Conservation (phyloP, 805 yeast species). For the Cyberlindnera lachancei region DNA sequence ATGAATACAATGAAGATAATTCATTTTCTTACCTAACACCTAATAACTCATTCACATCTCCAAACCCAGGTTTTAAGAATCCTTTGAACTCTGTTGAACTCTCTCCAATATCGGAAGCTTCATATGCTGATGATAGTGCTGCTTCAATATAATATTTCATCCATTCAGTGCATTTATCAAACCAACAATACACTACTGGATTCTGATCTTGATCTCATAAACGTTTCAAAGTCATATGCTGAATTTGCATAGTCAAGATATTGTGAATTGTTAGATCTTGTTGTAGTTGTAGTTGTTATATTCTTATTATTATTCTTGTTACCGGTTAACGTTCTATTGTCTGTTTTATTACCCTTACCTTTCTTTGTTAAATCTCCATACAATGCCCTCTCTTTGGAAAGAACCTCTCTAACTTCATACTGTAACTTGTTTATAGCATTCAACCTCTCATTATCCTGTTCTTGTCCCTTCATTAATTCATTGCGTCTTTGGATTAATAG, state of each 20-base stretch:
- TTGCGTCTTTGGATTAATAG: slow-evolving; percentile 10
- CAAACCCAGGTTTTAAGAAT: slow-evolving; percentile 15
- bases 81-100: slow-evolving; percentile 14
- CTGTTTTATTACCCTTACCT: slow-evolving; percentile 3
- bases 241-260: slow-evolving; percentile 18
- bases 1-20: not conserved
- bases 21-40: slow-evolving; percentile 16
- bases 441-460: slow-evolving; percentile 8
- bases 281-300: too few relatives aligned
- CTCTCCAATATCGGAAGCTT: slow-evolving; percentile 23
- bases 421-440: slow-evolving; percentile 9
- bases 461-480: slow-evolving; percentile 10
- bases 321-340: too few relatives aligned
- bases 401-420: slow-evolving; percentile 6
- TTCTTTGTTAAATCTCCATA: slow-evolving; percentile 3
- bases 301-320: too few relatives aligned
- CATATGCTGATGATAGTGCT: slow-evolving; percentile 18
- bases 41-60: slow-evolving; percentile 16
- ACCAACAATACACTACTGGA: slow-evolving; percentile 1
- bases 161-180: too few relatives aligned
- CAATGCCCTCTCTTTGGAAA: slow-evolving; percentile 5
- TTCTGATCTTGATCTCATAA: slow-evolving; percentile 9
- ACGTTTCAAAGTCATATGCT: slow-evolving; percentile 14
- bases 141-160: too few relatives aligned
- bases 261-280: too few relatives aligned